Conservation (phyloP, 2,329 filamentous ascomycete species). For the Nemania abortiva region DNA sequence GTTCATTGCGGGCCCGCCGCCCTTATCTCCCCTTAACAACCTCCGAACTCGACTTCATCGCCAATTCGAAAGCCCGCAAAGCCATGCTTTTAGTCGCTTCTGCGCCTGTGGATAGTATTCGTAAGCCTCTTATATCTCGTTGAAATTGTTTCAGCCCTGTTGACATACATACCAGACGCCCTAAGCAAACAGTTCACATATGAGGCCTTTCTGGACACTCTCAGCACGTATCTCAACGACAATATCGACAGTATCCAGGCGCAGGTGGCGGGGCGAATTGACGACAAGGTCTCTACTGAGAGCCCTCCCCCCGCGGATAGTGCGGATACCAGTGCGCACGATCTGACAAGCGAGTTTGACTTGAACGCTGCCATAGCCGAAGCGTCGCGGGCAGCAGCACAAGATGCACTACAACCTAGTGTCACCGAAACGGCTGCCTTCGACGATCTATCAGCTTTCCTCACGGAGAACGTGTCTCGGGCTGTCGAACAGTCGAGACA, state of each 20-base stretch:
- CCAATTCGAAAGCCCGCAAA: slow-evolving; percentile 46
- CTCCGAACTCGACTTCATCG: slow-evolving; percentile 48
- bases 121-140: slow-evolving; percentile 41
- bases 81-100: slow-evolving; percentile 50
- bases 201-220: slow-evolving; percentile 50
- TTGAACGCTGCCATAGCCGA: slow-evolving; percentile 52
- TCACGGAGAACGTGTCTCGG: slow-evolving; percentile 49
- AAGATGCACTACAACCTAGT: slow-evolving; percentile 44
- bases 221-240: slow-evolving; percentile 52
- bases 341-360: slow-evolving; percentile 47
- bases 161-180: slow-evolving; percentile 42
- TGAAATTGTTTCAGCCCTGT: slow-evolving; percentile 11
- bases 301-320: slow-evolving; percentile 40
- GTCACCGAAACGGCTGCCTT: slow-evolving; percentile 40
- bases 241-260: slow-evolving; percentile 50
- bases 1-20: slow-evolving; percentile 47
- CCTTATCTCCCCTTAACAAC: slow-evolving; percentile 43
- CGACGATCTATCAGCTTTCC: slow-evolving; percentile 50
- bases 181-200: slow-evolving; percentile 51
- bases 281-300: slow-evolving; percentile 41
- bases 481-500: slow-evolving; percentile 50
- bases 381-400: slow-evolving; percentile 50
- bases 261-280: slow-evolving; percentile 45
- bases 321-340: slow-evolving; percentile 39
- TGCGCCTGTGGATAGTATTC: slow-evolving; percentile 42